Evolutionary conservation across 805 yeast species (phyloP).

Genomic region (Ogataea henricii): DNA sequence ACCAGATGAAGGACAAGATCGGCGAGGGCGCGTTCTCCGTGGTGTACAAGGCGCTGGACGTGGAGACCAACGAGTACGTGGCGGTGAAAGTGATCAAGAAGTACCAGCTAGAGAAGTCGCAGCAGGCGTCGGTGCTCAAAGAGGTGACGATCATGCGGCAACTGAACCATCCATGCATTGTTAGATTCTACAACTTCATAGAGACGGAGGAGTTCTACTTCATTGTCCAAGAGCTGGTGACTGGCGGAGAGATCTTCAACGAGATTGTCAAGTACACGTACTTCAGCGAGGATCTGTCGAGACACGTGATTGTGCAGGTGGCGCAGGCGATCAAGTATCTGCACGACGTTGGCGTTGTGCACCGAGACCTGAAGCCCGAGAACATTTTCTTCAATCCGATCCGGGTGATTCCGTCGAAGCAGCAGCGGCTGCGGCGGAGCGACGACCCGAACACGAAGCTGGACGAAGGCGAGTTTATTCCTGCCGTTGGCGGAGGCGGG

Average conservation of each 20-base stretch:
- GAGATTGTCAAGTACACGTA: conserved; percentile 78
- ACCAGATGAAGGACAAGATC: conserved; percentile 47
- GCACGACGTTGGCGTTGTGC: conserved; percentile 78
- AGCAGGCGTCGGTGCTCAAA: conserved; percentile 69
- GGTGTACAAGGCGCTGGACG: conserved; percentile 51
- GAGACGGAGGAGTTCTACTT: conserved; percentile 64
- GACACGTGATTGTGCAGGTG: conserved; percentile 73
- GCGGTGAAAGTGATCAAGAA: conserved; percentile 69
- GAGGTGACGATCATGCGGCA: conserved; percentile 79
- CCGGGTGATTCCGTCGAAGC: conserved; percentile 45
- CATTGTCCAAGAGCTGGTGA: conserved; percentile 70
- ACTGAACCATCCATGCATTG: conserved; percentile 63
- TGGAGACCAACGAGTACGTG: conserved; percentile 41
- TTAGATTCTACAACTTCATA: conserved; percentile 62
- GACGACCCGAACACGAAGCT: conserved; percentile 70
- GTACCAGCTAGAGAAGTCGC: conserved; percentile 61
- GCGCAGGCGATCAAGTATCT: conserved; percentile 68
- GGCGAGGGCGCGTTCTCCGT: conserved; percentile 66
- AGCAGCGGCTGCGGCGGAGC: conserved; percentile 49
- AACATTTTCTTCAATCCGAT: conserved; percentile 68
- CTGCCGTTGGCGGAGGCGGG: conserved; percentile 89
- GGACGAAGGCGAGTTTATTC: conserved; percentile 85
- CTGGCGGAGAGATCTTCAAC: conserved; percentile 80
- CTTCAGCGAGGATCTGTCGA: conserved; percentile 68
- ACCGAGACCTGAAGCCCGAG: conserved; percentile 83